A percentile compares a stretch with the other conserved stretches of the same genome.
phyloP scores from a whole-genome alignment of 352 stramenopile species.

The Globisporangium viniferum region DNA sequence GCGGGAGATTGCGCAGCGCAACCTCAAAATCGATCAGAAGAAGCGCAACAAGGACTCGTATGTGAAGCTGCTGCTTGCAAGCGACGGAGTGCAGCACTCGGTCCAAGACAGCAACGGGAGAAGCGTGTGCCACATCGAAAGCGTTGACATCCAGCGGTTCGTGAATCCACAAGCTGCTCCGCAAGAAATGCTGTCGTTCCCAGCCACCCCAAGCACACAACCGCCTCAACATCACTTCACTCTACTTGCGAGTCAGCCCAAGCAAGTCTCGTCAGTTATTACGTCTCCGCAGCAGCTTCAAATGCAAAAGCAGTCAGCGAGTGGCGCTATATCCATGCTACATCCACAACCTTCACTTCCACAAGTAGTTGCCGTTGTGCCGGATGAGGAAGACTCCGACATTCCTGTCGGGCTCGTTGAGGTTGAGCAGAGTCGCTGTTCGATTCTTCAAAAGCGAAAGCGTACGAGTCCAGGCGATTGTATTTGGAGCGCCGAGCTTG shows the following conservation, averaged over 20 bases:
- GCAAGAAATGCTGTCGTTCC: not conserved
- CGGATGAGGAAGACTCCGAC: conserved; percentile 2
- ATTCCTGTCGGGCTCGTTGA: not conserved
- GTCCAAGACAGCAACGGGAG: not conserved
- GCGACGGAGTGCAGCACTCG: conserved; percentile 20
- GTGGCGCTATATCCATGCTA: not conserved
- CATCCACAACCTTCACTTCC: not conserved
- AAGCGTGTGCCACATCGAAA: not conserved
- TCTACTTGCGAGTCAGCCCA: not conserved
- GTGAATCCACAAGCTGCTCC: not conserved
- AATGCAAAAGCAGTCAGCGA: not conserved
- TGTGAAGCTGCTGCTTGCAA: conserved; percentile 30
- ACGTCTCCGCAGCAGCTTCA: not conserved
- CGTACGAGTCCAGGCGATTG: not conserved
- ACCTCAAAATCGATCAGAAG: conserved; percentile 43
- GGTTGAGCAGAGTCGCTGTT: not conserved
- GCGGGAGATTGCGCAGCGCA: conserved; percentile 48
- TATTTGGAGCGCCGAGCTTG: not conserved
- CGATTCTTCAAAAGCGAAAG: conserved; percentile 9
- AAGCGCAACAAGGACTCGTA: conserved; percentile 47
- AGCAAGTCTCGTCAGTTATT: not conserved
- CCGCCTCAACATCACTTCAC: not conserved
- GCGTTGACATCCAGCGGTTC: conserved; percentile 6
- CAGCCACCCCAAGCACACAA: not conserved
- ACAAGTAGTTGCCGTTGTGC: not conserved